These are phyloP conservation scores for Mentha longifolia DNA, from an alignment of 257 asterid species.

Conservation along the genomic window DNA sequence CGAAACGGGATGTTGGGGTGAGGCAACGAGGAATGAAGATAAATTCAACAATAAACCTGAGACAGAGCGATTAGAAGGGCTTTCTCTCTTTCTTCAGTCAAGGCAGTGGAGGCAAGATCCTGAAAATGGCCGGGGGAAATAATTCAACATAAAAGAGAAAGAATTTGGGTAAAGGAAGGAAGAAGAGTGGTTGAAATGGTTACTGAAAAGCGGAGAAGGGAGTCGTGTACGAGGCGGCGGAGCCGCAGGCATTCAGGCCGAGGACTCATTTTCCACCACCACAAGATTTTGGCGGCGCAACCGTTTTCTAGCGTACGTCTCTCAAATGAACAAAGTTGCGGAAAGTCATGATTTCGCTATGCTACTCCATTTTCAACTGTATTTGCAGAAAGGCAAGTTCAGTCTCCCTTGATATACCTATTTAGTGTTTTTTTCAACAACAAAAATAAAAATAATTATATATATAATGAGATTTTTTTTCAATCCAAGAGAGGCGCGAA, in stretches of 20 bases:
- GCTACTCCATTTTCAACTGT: no score
- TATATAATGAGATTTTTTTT: no score
- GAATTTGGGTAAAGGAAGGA: not conserved
- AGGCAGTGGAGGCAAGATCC: conserved; percentile 44
- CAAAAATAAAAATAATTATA: no score
- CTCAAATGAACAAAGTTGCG: not conserved
- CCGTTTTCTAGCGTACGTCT: not conserved
- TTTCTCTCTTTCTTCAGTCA: conserved; percentile 54
- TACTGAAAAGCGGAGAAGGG: conserved; percentile 55
- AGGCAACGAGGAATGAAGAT: not conserved
- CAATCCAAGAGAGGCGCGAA: no score
- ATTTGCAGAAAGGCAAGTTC: no score
- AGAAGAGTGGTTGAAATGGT: conserved; percentile 1
- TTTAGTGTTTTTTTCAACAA: no score
- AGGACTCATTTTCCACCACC: conserved; percentile 44
- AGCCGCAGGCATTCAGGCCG: conserved; percentile 48
- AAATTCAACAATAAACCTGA: conserved; percentile 43
- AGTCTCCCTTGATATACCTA: no score
- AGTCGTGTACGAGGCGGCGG: conserved; percentile 48
- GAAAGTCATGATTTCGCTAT: no score
- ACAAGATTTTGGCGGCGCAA: not conserved
- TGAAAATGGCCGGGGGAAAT: conserved; percentile 32
- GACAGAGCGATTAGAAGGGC: conserved; percentile 69
- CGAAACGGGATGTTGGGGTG: not conserved
- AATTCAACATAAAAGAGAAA: not conserved